These are phyloP conservation scores for Ceratobasidium theobromae DNA, from an alignment of 1,284 basidiomycete genomes.

Conservation along the genomic window DNA sequence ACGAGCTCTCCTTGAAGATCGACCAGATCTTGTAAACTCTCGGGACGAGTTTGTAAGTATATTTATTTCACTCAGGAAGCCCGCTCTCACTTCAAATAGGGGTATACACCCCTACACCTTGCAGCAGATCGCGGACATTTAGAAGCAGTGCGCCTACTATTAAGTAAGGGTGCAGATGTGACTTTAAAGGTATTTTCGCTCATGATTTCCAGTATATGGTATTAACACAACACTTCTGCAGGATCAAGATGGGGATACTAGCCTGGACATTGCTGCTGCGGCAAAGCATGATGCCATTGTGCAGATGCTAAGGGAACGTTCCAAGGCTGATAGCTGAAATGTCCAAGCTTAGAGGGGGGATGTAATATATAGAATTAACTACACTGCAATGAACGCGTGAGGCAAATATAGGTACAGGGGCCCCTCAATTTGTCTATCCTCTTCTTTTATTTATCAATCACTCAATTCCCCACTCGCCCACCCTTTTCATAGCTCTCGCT, in stretches of 20 bases:
- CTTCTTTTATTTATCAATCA: not conserved
- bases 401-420: too few species aligned
- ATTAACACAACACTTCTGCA: conserved; percentile 41
- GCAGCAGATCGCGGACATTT: conserved; percentile 78
- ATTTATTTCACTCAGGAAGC: too few species aligned
- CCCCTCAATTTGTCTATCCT: not conserved
- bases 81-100: conserved; percentile 51
- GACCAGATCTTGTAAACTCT: conserved; percentile 49
- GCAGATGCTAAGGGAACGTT: conserved; percentile 47
- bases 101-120: conserved; percentile 81
- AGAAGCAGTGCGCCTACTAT: conserved; percentile 57
- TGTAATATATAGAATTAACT: conserved; percentile 5
- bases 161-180: conserved; percentile 66
- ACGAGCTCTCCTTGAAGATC: conserved; percentile 48
- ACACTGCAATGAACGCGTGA: too few species aligned
- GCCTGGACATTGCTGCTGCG: conserved; percentile 63
- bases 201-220: not conserved
- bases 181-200: conserved; percentile 55
- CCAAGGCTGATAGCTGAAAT: not conserved
- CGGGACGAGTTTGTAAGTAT: conserved; percentile 64
- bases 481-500: conserved; percentile 79
- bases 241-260: conserved; percentile 72
- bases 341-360: not conserved
- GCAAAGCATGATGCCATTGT: conserved; percentile 66
- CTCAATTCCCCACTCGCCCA: conserved; percentile 84